phyloP scores from a whole-genome alignment of 805 yeast genomes.

The Metschnikowia santaceciliae region DNA sequence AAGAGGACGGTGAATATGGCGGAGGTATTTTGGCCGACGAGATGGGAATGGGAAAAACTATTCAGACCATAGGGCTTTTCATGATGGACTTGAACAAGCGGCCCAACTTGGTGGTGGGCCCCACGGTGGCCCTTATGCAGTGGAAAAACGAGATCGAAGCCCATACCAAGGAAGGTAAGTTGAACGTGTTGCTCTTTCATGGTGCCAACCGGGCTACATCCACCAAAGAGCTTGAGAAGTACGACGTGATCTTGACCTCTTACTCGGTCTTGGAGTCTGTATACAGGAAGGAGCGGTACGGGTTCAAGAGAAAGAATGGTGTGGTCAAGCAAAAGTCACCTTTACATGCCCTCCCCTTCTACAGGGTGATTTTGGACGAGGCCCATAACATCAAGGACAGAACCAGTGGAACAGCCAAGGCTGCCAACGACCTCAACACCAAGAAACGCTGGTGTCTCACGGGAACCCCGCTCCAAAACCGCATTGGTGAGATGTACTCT shows the following conservation, averaged over 20 bases:
- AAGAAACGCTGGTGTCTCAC: constrained; percentile 85
- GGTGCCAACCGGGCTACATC: constrained; percentile 74
- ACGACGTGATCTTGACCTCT: constrained; percentile 85
- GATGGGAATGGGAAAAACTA: constrained; percentile 99
- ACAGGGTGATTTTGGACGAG: constrained; percentile 88
- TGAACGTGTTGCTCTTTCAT: constrained; percentile 73
- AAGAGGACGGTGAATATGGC: constrained; percentile 70
- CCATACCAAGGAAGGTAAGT: constrained; percentile 64
- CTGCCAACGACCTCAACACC: constrained; percentile 72
- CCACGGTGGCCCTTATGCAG: constrained; percentile 97
- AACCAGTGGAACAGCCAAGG: constrained; percentile 87
- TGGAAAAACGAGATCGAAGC: constrained; percentile 91
- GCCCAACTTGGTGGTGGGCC: constrained; percentile 91
- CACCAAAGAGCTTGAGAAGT: constrained; percentile 51
- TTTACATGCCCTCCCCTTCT: constrained; percentile 69
- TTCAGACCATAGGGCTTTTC: constrained; percentile 88
- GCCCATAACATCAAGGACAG: constrained; percentile 97
- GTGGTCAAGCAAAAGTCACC: constrained; percentile 70
- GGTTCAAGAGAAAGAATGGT: constrained; percentile 71
- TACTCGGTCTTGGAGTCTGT: constrained; percentile 90
- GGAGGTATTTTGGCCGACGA: constrained; percentile 98
- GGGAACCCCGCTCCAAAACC: constrained; percentile 94
- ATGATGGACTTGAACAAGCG: constrained; percentile 61
- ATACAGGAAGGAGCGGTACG: constrained; percentile 75
- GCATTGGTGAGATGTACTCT: constrained; percentile 96